Evolutionary conservation across 2,329 filamentous ascomycete genomes (phyloP), one percentile per base, ranked within the genome.

Genomic region (Cylindrodendrum hubeiense): DNA sequence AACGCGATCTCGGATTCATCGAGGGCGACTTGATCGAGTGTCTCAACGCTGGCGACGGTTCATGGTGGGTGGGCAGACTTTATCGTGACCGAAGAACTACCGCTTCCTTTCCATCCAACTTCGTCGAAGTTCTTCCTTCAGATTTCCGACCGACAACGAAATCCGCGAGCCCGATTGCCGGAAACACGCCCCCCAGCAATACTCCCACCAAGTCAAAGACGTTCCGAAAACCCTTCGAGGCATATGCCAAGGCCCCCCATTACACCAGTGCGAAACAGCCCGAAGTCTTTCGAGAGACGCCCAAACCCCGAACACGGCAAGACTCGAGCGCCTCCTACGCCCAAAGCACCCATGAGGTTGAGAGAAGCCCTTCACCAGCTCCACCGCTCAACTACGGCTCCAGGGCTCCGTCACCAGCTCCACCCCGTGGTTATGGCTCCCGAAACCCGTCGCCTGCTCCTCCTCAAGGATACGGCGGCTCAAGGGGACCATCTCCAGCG

Each of bases 1-100:
- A 97, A 84, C 90, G 92, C 79, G 96, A 99, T 78, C 87, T 99
- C 63, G 96, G 96, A 17, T 99, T 99, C 80, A 92, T 99, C 72
- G 96, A 99, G 80, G 96, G 96, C 69, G 96, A 99, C 81, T 82
- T 99, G 71, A 99, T 99, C 79, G 96, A 99, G 87, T 98, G 95
- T 77, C 86, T 99, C 57, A 99, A 99, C 79, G 96, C 96, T 21
- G 96, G 96, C 68, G 96, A 99, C 82, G 96, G 96, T 56, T 95
- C 93, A 50, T 99, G 96, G 96, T 99, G 96, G 96, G 97, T 95
- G 82, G 96, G 96, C 51, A 90, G 95, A 68, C 82, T 99, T 77
- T 93, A 91, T 77, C 90, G 96, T 73, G 96, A 99, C 81, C 91
- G 93, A 79, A 90, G 95, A 76, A 94, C 95, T 75, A 91, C 98